A percentile compares a stretch with the other conserved stretches of the same genome.
These are phyloP conservation scores for Rutstroemia sp. DNA, from an alignment of 2,329 filamentous ascomycete genomes.

Conservation along the genomic window DNA sequence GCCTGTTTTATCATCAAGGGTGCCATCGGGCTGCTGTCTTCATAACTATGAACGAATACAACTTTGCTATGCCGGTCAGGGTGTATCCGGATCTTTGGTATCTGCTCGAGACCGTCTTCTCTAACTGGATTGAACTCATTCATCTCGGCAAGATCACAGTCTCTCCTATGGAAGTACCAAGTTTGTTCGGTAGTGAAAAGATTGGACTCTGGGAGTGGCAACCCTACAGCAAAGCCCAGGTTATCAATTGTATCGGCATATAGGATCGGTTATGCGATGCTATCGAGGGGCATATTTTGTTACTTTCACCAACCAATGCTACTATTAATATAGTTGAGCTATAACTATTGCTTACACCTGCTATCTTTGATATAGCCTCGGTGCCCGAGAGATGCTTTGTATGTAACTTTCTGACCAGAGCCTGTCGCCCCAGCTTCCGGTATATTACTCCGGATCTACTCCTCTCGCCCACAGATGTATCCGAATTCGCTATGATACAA, in stretches of 20 bases:
- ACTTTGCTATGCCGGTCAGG: background rate
- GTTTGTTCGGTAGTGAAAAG: conserved; percentile 11
- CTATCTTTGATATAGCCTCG: background rate
- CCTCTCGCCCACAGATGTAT: background rate
- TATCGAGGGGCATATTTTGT: background rate
- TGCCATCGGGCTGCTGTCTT: background rate
- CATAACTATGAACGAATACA: background rate
- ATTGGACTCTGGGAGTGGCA: conserved; percentile 20
- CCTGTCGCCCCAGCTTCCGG: conserved; percentile 5
- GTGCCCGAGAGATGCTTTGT: background rate
- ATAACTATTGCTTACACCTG: background rate
- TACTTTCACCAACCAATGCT: too few species aligned
- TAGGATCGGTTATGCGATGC: conserved; percentile 8
- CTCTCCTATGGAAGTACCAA: background rate
- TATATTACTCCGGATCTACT: conserved; percentile 9
- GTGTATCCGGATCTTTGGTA: conserved; percentile 9
- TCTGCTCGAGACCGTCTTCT: conserved; percentile 19
- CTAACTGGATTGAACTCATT: conserved; percentile 15
- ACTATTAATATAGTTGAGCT: too few species aligned
- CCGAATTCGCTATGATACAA: background rate
- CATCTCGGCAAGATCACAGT: conserved; percentile 14
- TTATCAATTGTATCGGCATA: conserved; percentile 23
- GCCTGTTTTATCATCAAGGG: background rate
- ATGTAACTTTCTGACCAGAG: background rate
- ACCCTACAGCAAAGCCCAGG: conserved; percentile 31